Percentiles rank a stretch among this genome's conserved stretches.
These are phyloP conservation scores for Carnegiea gigantea DNA, from an alignment of 179 eudicot genomes.

Conservation along the genomic window DNA sequence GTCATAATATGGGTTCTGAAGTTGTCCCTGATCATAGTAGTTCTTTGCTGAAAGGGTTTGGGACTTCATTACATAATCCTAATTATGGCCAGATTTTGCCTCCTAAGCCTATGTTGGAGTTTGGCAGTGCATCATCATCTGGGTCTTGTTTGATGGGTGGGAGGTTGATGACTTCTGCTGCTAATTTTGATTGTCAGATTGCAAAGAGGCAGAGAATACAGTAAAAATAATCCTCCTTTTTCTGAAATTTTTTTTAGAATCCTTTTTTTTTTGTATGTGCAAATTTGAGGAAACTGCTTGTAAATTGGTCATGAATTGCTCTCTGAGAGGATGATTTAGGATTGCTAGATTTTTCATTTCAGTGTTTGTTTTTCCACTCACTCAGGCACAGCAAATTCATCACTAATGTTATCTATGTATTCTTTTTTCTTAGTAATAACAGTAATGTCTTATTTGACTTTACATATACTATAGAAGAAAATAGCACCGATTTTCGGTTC, in stretches of 20 bases:
- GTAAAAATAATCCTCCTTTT: conserved; percentile 1
- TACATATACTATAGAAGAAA: not conserved
- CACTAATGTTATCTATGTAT: not conserved
- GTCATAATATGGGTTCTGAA: not conserved
- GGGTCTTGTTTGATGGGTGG: conserved; percentile 25
- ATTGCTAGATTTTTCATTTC: not conserved
- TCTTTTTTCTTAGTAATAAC: not conserved
- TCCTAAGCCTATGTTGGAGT: conserved; percentile 29
- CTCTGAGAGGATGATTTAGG: not conserved
- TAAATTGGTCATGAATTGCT: conserved; percentile 12
- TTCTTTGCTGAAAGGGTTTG: conserved; percentile 9
- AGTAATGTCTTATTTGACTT: not conserved
- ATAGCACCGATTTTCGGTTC: no score
- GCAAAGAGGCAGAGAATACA: conserved; percentile 36
- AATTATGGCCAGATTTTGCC: conserved; percentile 22
- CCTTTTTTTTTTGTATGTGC: conserved; percentile 18
- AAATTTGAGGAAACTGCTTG: conserved; percentile 14
- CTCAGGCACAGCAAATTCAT: no score
- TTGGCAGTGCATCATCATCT: conserved; percentile 26
- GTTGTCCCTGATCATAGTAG: not conserved
- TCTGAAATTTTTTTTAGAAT: not conserved
- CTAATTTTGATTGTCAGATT: conserved; percentile 26
- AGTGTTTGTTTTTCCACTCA: not conserved
- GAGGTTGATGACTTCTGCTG: conserved; percentile 18
- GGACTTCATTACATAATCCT: conserved; percentile 13